Evolutionary conservation across 2,329 filamentous ascomycete species (phyloP), one percentile per base, ranked within the genome.

Genomic region (Scopulariopsis brevicaulis): DNA sequence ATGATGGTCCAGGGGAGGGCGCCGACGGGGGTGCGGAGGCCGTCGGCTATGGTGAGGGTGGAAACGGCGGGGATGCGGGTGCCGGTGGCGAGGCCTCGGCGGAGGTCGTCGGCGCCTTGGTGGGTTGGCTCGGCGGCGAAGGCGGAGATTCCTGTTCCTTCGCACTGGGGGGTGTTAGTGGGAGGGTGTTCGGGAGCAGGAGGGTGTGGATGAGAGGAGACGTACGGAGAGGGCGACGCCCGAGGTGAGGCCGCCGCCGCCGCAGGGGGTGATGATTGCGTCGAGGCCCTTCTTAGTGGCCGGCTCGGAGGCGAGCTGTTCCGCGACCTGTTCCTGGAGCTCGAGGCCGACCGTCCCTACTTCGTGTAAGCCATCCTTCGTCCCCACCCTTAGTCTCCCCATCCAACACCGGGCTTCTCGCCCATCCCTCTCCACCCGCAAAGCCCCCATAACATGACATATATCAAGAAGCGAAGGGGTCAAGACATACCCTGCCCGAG

Each of bases 401-500:
- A 12, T 14, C 37, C 18, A 7, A 40, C 37, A 40, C 12, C 12
- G 18, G 11, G 11, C 6, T n/a, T n/a, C n/a, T n/a, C 6, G 4
- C 37, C 3, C 6, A 14, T 40, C 37, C 37, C 37, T 3, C 34
- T 12, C 12, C 34, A 35, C 34, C 34, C 34, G 34, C 5, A n/a
- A n/a, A 32, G 28, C 4, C 28, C 14, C n/a, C 40, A 18, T n/a
- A 46, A 25, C 7, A 22, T 15, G 24, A 15, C 15, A 20, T 10
- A 25, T 1, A 6, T 20, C 24, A 43, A 40, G n/a, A n/a, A 48
- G 40, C 1, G 22, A 37, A 37, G 24, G n/a, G 3, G 1, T 8
- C n/a, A 34, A 43, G 89, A 77, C 0, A 93, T 97, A n/a, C 93
- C 94, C 74, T 96, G 92, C 0, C 94, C 93, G 0, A 96, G 81